These are phyloP conservation scores for Triticum turgidum DNA, from an alignment of 176 grass and related monocot genomes.

Conservation along the genomic window DNA sequence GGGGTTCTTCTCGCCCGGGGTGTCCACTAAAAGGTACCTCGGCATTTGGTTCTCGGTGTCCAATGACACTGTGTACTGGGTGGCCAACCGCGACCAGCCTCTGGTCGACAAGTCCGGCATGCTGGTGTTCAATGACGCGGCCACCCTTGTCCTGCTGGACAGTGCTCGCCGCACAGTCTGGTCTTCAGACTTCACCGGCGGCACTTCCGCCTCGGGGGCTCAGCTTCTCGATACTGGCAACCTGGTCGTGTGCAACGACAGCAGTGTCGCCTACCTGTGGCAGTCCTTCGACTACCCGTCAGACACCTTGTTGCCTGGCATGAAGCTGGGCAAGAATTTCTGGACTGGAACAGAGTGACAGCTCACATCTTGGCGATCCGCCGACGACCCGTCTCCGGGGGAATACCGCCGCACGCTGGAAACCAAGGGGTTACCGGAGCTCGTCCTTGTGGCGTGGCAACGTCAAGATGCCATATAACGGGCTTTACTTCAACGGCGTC, in stretches of 20 bases:
- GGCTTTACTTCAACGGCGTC: background rate
- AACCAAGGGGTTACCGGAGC: background rate
- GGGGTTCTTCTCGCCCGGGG: background rate
- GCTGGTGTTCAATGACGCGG: background rate
- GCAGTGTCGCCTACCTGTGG: background rate
- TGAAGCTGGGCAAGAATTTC: slow-evolving; percentile 20
- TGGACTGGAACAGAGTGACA: background rate
- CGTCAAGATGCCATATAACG: background rate
- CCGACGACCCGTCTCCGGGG: background rate
- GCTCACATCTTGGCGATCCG: background rate
- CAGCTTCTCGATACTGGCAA: slow-evolving; percentile 17
- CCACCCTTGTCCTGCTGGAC: background rate
- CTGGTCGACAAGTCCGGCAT: background rate
- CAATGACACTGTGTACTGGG: background rate
- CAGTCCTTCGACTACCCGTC: slow-evolving; percentile 42
- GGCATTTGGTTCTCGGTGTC: background rate
- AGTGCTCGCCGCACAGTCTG: background rate
- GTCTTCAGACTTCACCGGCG: slow-evolving; percentile 10
- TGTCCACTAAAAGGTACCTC: background rate
- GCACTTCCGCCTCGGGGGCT: background rate
- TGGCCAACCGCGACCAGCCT: background rate
- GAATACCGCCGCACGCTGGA: background rate
- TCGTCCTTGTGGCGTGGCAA: background rate
- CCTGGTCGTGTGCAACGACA: background rate
- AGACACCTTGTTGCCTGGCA: slow-evolving; percentile 31